Evolutionary conservation across 2,329 filamentous ascomycete species (phyloP).

Genomic region (Phaeosphaeria sp.): DNA sequence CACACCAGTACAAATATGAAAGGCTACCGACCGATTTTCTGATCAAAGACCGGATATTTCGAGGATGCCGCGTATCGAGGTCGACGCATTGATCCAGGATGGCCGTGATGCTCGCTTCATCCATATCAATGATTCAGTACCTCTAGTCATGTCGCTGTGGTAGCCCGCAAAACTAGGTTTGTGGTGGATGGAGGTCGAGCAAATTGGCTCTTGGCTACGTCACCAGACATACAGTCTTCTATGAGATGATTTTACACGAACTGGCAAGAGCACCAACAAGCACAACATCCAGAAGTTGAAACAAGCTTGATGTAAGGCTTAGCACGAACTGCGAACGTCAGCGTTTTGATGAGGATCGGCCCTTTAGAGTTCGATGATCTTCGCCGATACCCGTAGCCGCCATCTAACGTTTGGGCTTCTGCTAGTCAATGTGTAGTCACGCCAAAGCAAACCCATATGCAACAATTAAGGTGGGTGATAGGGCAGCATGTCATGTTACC

Average conservation of each 20-base stretch:
- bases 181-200: not conserved
- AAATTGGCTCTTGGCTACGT: not conserved
- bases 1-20: too few species aligned
- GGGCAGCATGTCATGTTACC: not conserved
- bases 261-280: not conserved
- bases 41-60: too few species aligned
- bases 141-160: not conserved
- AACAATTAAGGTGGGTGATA: not conserved
- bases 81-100: too few species aligned
- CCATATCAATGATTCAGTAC: too few species aligned
- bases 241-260: not conserved
- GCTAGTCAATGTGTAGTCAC: too few species aligned
- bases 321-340: slow-evolving; percentile 1
- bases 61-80: too few species aligned
- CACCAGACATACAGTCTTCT: not conserved
- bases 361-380: slow-evolving; percentile 5
- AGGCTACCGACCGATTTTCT: too few species aligned
- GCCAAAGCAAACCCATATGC: not conserved
- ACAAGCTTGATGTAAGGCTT: slow-evolving; percentile 5
- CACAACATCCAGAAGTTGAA: not conserved
- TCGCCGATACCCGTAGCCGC: slow-evolving; percentile 3
- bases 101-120: too few species aligned
- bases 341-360: slow-evolving; percentile 15
- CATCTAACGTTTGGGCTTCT: slow-evolving; percentile 6
- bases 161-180: not conserved